Evolutionary conservation across 257 asterid species (phyloP).

Genomic region (Penstemon davidsonii): DNA sequence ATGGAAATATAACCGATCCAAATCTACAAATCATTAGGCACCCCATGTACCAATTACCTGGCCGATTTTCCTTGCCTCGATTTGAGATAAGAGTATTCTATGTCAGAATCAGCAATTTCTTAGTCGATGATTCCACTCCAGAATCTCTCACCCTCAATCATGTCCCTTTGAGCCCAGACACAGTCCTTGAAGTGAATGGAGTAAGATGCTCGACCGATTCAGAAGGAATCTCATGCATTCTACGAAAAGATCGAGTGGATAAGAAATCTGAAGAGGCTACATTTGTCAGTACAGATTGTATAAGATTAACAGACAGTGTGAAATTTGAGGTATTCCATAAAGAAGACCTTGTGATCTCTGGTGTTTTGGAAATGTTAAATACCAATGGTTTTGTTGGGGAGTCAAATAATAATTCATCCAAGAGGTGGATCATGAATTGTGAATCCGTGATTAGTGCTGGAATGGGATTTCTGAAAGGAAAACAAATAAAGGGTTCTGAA

Average conservation of each 20-base stretch:
- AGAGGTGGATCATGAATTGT: slow-evolving; percentile 72
- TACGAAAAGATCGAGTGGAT: slow-evolving; percentile 73
- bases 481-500: slow-evolving; percentile 52
- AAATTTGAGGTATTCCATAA: slow-evolving; percentile 70
- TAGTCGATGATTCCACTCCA: slow-evolving; percentile 70
- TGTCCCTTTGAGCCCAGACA: slow-evolving; percentile 60
- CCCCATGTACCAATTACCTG: slow-evolving; percentile 45
- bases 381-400: slow-evolving; percentile 58
- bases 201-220: slow-evolving; percentile 54
- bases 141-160: slow-evolving; percentile 65
- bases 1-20: slow-evolving; percentile 51
- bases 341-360: slow-evolving; percentile 63
- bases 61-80: slow-evolving; percentile 54
- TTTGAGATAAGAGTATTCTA: slow-evolving; percentile 62
- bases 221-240: slow-evolving; percentile 66
- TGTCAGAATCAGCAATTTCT: slow-evolving; percentile 69
- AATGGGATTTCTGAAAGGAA: slow-evolving; percentile 67
- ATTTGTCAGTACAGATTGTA: slow-evolving; percentile 75
- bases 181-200: slow-evolving; percentile 83
- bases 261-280: slow-evolving; percentile 88
- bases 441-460: slow-evolving; percentile 57
- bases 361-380: slow-evolving; percentile 57
- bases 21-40: slow-evolving; percentile 60
- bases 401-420: slow-evolving; percentile 31
- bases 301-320: slow-evolving; percentile 67